A percentile compares a stretch with the other conserved stretches of the same genome.
phyloP scores from a whole-genome alignment of 208 protist genomes.

The Wallacemonas sp. region DNA sequence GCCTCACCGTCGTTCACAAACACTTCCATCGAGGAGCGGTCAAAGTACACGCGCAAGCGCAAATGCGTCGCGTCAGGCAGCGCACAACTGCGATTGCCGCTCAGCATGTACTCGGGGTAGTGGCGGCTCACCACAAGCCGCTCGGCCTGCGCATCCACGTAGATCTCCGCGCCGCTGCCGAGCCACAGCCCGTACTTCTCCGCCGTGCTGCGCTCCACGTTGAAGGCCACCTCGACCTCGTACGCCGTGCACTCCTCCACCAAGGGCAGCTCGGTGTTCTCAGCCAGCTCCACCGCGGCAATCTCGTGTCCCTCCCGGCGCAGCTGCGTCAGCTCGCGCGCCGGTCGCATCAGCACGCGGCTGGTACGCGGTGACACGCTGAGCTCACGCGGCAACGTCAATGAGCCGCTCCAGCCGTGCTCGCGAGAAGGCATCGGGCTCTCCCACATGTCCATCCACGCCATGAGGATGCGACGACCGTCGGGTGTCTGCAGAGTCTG shows the following conservation, averaged over 20 bases:
- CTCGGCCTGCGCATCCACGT: constrained; percentile 47
- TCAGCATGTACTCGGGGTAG: constrained; percentile 61
- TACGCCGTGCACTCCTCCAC: constrained; percentile 36
- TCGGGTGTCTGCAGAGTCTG: constrained; percentile 34
- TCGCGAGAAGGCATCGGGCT: constrained; percentile 34
- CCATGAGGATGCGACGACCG: constrained; percentile 38
- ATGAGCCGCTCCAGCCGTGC: constrained; percentile 37
- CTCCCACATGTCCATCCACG: constrained; percentile 52
- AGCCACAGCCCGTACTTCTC: constrained; percentile 68
- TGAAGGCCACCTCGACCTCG: constrained; percentile 50
- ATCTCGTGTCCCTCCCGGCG: constrained; percentile 31
- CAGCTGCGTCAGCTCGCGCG: constrained; percentile 38
- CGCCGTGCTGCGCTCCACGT: constrained; percentile 36
- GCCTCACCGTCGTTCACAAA: constrained; percentile 54
- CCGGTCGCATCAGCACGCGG: constrained; percentile 35
- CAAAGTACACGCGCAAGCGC: constrained; percentile 50
- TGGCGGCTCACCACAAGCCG: constrained; percentile 56
- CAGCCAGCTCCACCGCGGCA: constrained; percentile 18
- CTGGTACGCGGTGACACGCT: constrained; percentile 23
- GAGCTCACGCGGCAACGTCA: constrained; percentile 52
- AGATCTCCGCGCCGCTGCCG: constrained; percentile 46
- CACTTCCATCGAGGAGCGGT: constrained; percentile 59
- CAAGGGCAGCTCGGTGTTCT: constrained; percentile 31
- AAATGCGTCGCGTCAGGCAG: constrained; percentile 33
- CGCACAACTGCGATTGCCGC: constrained; percentile 51